Conservation (phyloP, 2,329 filamentous ascomycete genomes). For the Cordyceps cicadae region DNA sequence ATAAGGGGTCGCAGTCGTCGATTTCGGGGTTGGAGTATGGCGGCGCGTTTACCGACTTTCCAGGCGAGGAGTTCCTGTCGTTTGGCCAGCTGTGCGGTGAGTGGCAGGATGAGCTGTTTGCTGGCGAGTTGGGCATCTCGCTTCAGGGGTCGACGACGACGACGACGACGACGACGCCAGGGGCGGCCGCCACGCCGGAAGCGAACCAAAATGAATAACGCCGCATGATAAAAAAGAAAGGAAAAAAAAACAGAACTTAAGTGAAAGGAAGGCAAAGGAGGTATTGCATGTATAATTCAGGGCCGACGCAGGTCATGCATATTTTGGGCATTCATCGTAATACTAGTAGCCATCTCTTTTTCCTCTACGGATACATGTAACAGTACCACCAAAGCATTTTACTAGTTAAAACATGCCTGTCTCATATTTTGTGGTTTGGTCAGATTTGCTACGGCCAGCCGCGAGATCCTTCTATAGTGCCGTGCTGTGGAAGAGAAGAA, state of each 20-base stretch:
- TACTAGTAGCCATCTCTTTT: too few species aligned
- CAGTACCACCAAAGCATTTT: too few species aligned
- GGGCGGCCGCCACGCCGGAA: not conserved
- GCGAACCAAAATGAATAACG: not conserved
- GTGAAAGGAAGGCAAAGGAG: not conserved
- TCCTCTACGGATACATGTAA: too few species aligned
- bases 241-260: not conserved
- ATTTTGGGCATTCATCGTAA: too few species aligned
- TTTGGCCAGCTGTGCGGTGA: slow-evolving; percentile 22
- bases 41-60: slow-evolving; percentile 16
- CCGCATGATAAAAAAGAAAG: not conserved
- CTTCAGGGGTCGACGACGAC: too few species aligned
- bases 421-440: too few species aligned
- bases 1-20: not conserved
- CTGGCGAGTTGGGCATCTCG: not conserved
- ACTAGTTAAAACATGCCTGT: too few species aligned
- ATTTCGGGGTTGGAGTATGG: slow-evolving; percentile 2
- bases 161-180: not conserved
- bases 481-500: too few species aligned
- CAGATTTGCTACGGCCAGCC: too few species aligned
- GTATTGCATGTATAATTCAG: too few species aligned
- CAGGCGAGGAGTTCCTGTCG: slow-evolving; percentile 20
- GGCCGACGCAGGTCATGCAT: too few species aligned
- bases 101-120: slow-evolving; percentile 13
- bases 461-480: too few species aligned